Conservation (phyloP, 192 early-diverging fungal species). For the Coemansia sp. region DNA sequence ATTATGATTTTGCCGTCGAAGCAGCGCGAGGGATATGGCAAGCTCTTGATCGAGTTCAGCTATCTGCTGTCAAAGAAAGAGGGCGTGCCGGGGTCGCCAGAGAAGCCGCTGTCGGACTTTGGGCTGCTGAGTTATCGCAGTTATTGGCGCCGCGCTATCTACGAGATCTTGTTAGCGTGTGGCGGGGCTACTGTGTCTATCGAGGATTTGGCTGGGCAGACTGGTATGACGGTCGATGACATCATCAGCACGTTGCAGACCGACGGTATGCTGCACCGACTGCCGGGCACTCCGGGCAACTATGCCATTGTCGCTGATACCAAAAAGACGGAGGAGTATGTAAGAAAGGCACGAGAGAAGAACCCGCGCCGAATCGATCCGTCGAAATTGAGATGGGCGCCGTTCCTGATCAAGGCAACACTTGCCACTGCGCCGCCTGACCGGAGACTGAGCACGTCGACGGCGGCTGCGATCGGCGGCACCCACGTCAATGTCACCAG, state of each 20-base stretch:
- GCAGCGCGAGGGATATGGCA: slow-evolving; percentile 92
- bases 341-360: slow-evolving; percentile 53
- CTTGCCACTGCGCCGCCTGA: neutral
- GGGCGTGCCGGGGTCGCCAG: slow-evolving; percentile 81
- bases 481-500: neutral
- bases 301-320: slow-evolving; percentile 60
- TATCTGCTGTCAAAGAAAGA: slow-evolving; percentile 82
- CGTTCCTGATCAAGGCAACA: slow-evolving; percentile 60
- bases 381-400: slow-evolving; percentile 69
- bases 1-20: slow-evolving; percentile 87
- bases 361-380: slow-evolving; percentile 61
- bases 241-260: slow-evolving; percentile 76
- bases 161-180: slow-evolving; percentile 61
- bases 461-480: neutral
- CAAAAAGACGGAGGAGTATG: slow-evolving; percentile 50
- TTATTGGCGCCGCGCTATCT: slow-evolving; percentile 82
- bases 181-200: slow-evolving; percentile 23
- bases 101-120: slow-evolving; percentile 89
- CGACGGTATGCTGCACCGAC: slow-evolving; percentile 48
- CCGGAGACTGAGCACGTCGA: slow-evolving; percentile 1
- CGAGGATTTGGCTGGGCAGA: slow-evolving; percentile 64
- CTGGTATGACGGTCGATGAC: slow-evolving; percentile 82
- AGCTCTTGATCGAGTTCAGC: slow-evolving; percentile 91
- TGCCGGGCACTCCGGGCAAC: slow-evolving; percentile 11
- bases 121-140: slow-evolving; percentile 85